Evolutionary conservation across 768 basidiomycete genomes (phyloP).

Genomic region (Roridomyces roridus): DNA sequence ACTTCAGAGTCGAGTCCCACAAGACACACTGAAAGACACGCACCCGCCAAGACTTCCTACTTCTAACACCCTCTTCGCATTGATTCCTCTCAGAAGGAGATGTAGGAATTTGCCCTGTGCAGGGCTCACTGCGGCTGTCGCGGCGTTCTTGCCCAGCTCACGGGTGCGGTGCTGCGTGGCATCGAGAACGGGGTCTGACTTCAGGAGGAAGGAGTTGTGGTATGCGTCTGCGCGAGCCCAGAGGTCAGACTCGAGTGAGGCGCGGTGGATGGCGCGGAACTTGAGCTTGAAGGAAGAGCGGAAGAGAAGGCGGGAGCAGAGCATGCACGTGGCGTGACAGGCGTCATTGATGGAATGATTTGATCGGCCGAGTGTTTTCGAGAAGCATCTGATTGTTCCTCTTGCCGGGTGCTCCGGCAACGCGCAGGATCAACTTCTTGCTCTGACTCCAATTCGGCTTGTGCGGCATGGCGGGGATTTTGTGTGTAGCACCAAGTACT

Average conservation of each 20-base stretch:
- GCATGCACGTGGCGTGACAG: too few relatives aligned
- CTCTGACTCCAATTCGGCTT: too few relatives aligned
- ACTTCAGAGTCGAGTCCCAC: background rate
- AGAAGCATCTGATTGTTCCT: too few relatives aligned
- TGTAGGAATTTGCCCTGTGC: slow-evolving; percentile 54
- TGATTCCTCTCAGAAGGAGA: slow-evolving; percentile 46
- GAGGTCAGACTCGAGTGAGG: background rate
- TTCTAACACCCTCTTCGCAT: slow-evolving; percentile 55
- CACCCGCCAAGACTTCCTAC: slow-evolving; percentile 63
- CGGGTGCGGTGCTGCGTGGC: slow-evolving; percentile 29
- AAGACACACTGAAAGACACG: background rate
- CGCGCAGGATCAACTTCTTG: too few relatives aligned
- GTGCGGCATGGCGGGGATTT: too few relatives aligned
- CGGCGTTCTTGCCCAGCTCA: slow-evolving; percentile 38
- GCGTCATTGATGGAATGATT: too few relatives aligned
- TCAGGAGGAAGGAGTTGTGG: slow-evolving; percentile 21
- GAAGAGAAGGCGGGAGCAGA: too few relatives aligned
- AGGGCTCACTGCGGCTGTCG: slow-evolving; percentile 42
- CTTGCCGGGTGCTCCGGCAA: too few relatives aligned
- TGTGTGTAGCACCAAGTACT: too few relatives aligned
- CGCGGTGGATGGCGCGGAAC: too few relatives aligned
- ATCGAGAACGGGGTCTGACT: slow-evolving; percentile 11
- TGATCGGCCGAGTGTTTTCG: too few relatives aligned
- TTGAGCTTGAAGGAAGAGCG: too few relatives aligned
- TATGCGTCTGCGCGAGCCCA: slow-evolving; percentile 18